Evolutionary conservation across 345 rosid genomes (phyloP), one percentile per base, ranked within the genome.

Genomic region (Cochlearia excelsa): DNA sequence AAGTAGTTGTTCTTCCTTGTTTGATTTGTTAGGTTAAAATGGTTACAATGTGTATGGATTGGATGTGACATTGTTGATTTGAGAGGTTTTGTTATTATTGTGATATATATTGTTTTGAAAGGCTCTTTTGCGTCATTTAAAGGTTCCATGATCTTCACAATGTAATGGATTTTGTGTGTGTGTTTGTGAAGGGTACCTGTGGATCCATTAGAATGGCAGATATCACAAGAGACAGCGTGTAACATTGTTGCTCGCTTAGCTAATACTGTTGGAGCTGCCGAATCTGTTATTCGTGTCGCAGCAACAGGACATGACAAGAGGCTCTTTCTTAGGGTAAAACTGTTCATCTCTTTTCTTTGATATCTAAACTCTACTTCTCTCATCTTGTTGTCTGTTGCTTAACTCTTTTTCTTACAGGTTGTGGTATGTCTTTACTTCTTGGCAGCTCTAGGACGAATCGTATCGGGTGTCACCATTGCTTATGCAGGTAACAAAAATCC

Each of bases 141-240:
- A 6, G 39, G 5, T 54, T 1, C 26, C 45, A 40, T 60, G 31
- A 40, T 49, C 7, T 29, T 4, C 64, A 6, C 4, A 56, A 10
- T 16, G 23, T 16, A 16, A 16, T 16, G 23, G 23, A 16, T 16
- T 16, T 16, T 16, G 23, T 16, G 23, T 16, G 23, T 16, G 23
- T 16, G 54, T 73, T 37, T 60, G 54, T 53, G 55, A 52, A 84
- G 99, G 71, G 86, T 86, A 26, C 97, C 95, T 4, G 95, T 88
- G 51, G 98, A 88, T 78, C 98, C 98, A 3, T 79, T 92, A 45
- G 95, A 92, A 77, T 89, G 99, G 97, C 96, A 93, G 77, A 86
- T 93, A 51, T 93, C 95, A 31, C 95, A 86, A 68, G 95, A 85
- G 58, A 78, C 94, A 5, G 99, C 98, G 10, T 75, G 82, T 57